Base-by-base conservation (phyloP, 2,329 filamentous ascomycete genomes). In the Cryoendolithus antarcticus region DNA sequence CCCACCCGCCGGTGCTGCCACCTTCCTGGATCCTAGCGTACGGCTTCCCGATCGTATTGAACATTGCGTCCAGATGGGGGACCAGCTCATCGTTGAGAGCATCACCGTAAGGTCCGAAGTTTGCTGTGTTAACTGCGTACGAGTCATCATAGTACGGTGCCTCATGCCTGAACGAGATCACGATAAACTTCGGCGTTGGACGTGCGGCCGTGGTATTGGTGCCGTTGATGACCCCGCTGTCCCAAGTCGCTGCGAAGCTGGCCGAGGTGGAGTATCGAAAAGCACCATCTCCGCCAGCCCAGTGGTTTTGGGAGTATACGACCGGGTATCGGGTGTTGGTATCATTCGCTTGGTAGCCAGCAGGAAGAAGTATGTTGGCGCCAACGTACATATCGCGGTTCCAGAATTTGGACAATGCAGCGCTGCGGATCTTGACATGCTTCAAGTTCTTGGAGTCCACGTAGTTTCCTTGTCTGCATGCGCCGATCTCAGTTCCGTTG, bases 1-100 rank as follows among this genome's bases (percentile, higher is more conserved):
- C 53, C 60, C 59, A 62, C 4, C 60, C 60, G 7, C 60, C 60
- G 0, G 60, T 62, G 0, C 53, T 58, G 2, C 58, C 60, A 13
- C 59, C 60, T 24, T 60, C 53, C 30, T 61, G 59, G 9, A 62
- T 50, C 6, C 60, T 55, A 3, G 58, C 60, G 33, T 60, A 60
- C 0, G 60, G 58, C 9, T 51, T 48, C 6, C 48, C 46, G 30
- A 62, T 61, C 0, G 57, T 62, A 41, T 57, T 52, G 52, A 60
- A 62, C 1, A 33, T 50, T 8, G 44, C 37, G 28, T 62, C 59
- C 15, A 62, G 44, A 21, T 53, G 39, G 0, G 60, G 58, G 5
- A 62, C 52, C 2, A 62, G 49, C 35, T 62, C 60, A n/a, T 62
- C 58, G 43, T 62, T 62, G 46, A 62, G 54, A 2, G 59, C 59